Evolutionary conservation across 306 rosid genomes (phyloP), one percentile per base, ranked within the genome.

Genomic region (Lotus japonicus): DNA sequence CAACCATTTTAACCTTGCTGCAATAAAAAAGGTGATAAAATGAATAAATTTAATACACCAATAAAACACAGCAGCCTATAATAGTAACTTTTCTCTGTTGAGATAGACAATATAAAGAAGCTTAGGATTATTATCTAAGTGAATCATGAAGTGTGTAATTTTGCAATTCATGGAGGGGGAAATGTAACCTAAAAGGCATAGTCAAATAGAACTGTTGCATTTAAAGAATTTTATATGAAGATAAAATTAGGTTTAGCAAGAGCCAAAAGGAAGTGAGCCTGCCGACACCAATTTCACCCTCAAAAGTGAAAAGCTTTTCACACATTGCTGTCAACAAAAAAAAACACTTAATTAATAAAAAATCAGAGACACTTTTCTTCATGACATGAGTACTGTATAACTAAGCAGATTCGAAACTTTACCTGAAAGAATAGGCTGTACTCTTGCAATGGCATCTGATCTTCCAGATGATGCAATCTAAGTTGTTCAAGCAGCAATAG

Each of bases 231-330:
- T 26, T 11, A 49, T 19, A 44, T 42, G 56, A 62, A 63, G 71
- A 35, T 13, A 11, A 75, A 57, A 76, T 38, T 63, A 51, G 26
- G 41, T 23, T 74, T 71, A 36, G 57, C 46, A 51, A 13, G 73
- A 75, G 73, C 66, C 64, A 73, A 68, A 84, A 72, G 17, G 75
- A 78, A 72, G 46, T 38, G 79, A 54, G 89, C 98, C 98, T 92
- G 86, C 88, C 86, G 68, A 88, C 88, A 71, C 92, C 98, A 81
- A 89, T 82, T 83, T 86, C 87, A 53, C 96, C 95, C 85, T 86
- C 95, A 80, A 87, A 92, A 80, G 81, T 69, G 72, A 78, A 87
- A 58, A 89, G 91, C 68, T 86, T 89, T 67, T 86, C 91, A 71
- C 92, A 86, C 98, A 92, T 89, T 65, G 87, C 98, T 92, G 95